Base-by-base conservation (phyloP, 2,329 filamentous ascomycete species). In the Mariannaea sp. region DNA sequence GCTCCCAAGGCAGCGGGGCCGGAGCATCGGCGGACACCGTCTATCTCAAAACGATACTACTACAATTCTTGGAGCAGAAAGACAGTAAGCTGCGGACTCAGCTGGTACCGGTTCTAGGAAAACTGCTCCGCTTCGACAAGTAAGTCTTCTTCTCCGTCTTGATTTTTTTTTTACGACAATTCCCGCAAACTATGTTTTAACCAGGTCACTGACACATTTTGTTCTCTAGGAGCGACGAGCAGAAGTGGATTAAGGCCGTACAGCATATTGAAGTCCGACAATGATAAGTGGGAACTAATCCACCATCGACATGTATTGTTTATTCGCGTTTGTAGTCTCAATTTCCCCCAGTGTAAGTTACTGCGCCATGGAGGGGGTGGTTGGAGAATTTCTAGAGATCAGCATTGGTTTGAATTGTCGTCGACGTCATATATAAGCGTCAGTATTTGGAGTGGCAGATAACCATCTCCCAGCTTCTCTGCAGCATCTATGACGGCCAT, bases 221-320 rank as follows among this genome's bases (percentile, higher is more conserved):
- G n/a, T n/a, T 57, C 38, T 17, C 17, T 42, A 81, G 79, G 57
- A 64, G 72, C 24, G 92, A 96, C 62, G 89, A 94, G 73, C 87
- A 94, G 73, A 93, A 90, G 73, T 96, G 91, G 90, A 84, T 87
- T 73, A 82, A 86, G 14, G 91, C 88, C 3, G 86, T 96, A 13
- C 79, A 82, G 55, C 77, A 80, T 47, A 74, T 80, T 29, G 73
- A 70, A 13, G 71, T 70, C 36, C 65, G 72, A 44, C 73, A 62
- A 60, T 12, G 40, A 10, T n/a, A 7, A 50, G 10, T 17, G 42
- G 29, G 10, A 32, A 32, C 13, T 36, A 20, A 16, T 8, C 22
- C 22, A 24, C 8, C 22, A 24, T 24, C n/a, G 8, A 24, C 22
- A 24, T 24, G 22, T 24, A 24, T 5, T 5, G 22, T 24, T n/a